phyloP scores from a whole-genome alignment of 2,329 filamentous ascomycete genomes.

The Botrytis pseudocinerea region DNA sequence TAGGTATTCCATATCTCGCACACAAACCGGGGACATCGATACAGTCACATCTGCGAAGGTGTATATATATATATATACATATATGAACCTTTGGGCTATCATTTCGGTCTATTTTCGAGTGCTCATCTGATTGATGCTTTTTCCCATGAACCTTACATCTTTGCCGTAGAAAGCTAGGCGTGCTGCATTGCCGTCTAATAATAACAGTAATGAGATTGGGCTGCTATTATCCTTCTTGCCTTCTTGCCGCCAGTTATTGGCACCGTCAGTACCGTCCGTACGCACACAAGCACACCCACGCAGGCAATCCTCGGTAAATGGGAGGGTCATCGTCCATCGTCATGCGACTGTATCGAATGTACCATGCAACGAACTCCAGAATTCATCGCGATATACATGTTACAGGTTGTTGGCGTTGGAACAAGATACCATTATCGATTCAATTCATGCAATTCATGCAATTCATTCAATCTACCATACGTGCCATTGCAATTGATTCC shows the following conservation, averaged over 20 bases:
- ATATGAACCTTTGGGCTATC: not conserved
- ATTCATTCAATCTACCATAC: too few species aligned
- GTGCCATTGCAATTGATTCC: not conserved
- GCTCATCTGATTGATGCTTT: not conserved
- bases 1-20: not conserved
- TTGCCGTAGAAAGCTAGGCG: not conserved
- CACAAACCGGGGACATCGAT: too few species aligned
- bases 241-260: not conserved
- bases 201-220: not conserved
- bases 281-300: not conserved
- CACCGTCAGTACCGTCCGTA: not conserved
- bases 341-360: too few species aligned
- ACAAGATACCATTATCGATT: not conserved
- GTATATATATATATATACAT: not conserved
- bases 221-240: not conserved
- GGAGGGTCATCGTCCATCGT: too few species aligned
- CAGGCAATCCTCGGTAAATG: not conserved
- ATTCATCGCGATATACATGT: too few species aligned
- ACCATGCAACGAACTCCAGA: too few species aligned
- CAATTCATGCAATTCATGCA: not conserved
- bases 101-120: not conserved
- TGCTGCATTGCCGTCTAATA: constrained; percentile 7
- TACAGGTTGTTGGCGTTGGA: too few species aligned
- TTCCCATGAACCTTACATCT: not conserved
- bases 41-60: not conserved